Evolutionary conservation across 2,329 filamentous ascomycete species (phyloP).

Genomic region (Leptographium lundbergii): DNA sequence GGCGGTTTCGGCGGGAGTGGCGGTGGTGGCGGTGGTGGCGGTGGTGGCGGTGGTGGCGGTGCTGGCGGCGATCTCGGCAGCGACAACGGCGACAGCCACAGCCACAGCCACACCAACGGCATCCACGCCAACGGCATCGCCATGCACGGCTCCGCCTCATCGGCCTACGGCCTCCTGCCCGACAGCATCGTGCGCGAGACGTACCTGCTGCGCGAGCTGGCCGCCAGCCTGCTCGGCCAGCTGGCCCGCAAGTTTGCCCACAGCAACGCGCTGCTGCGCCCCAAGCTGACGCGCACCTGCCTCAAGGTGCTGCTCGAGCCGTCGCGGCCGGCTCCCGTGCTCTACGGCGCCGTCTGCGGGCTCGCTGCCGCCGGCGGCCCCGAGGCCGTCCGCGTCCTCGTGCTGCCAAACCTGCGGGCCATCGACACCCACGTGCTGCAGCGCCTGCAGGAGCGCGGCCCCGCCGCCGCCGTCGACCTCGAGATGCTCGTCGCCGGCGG

Average conservation of each 20-base stretch:
- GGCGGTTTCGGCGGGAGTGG: constrained; percentile 29
- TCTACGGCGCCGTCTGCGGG: constrained; percentile 80
- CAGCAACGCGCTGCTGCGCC: constrained; percentile 69
- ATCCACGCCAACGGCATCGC: not conserved
- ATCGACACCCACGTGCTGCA: constrained; percentile 41
- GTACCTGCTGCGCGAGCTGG: constrained; percentile 72
- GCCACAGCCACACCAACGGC: not conserved
- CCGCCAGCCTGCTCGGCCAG: constrained; percentile 66
- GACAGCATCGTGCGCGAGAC: constrained; percentile 37
- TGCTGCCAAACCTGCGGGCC: constrained; percentile 41
- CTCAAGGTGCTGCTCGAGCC: constrained; percentile 87
- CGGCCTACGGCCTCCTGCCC: constrained; percentile 27
- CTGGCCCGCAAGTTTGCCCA: constrained; percentile 73
- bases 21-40: constrained; percentile 22
- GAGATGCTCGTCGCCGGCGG: constrained; percentile 40
- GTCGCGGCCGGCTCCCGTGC: constrained; percentile 65
- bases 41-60: too few species aligned
- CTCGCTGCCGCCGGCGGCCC: constrained; percentile 63
- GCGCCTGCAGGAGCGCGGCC: constrained; percentile 38
- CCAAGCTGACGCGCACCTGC: constrained; percentile 83
- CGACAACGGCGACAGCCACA: not conserved
- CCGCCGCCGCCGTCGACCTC: constrained; percentile 29
- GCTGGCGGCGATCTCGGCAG: not conserved
- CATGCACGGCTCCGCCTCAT: constrained; percentile 33
- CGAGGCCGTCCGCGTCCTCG: constrained; percentile 43